A percentile compares a stretch with the other conserved stretches of the same genome.
These are phyloP conservation scores for Nadsonia starkeyi-henricii DNA, from an alignment of 1,139 yeast genomes.

Conservation along the genomic window DNA sequence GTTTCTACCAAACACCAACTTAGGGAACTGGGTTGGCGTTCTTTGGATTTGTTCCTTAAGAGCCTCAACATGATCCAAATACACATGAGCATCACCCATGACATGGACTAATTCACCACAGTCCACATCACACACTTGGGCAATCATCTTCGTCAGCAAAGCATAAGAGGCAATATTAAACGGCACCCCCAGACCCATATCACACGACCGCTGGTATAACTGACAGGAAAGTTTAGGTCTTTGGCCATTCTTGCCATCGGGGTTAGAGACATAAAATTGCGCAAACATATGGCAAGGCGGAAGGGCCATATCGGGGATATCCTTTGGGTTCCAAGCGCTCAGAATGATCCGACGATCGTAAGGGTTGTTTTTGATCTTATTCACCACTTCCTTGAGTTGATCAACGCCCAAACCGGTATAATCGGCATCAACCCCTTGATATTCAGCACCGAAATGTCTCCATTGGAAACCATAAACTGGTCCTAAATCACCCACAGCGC, in stretches of 20 bases:
- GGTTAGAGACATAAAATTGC: slow-evolving; percentile 84
- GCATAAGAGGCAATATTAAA: slow-evolving; percentile 96
- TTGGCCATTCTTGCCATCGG: slow-evolving; percentile 27
- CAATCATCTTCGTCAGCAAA: slow-evolving; percentile 82
- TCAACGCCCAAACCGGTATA: slow-evolving; percentile 82
- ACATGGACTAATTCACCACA: slow-evolving; percentile 93
- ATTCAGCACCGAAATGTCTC: slow-evolving; percentile 97
- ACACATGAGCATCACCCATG: slow-evolving; percentile 93
- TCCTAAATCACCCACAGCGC: slow-evolving; percentile 90
- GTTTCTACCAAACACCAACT: slow-evolving; percentile 49
- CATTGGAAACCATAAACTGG: slow-evolving; percentile 98
- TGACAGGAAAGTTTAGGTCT: slow-evolving; percentile 71
- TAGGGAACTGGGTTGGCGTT: slow-evolving; percentile 69
- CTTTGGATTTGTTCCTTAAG: slow-evolving; percentile 64
- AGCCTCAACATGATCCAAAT: slow-evolving; percentile 85
- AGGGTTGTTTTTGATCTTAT: slow-evolving; percentile 73
- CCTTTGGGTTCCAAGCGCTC: slow-evolving; percentile 98
- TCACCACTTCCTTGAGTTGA: slow-evolving; percentile 68
- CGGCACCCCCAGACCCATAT: slow-evolving; percentile 98
- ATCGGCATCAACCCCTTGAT: slow-evolving; percentile 72
- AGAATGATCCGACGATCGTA: slow-evolving; percentile 86
- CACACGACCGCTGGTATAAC: slow-evolving; percentile 94
- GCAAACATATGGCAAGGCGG: slow-evolving; percentile 98
- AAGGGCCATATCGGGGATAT: slow-evolving; percentile 81
- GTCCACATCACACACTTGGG: slow-evolving; percentile 84